These are phyloP conservation scores for Candida railenensis DNA, from an alignment of 805 yeast genomes.

Conservation along the genomic window DNA sequence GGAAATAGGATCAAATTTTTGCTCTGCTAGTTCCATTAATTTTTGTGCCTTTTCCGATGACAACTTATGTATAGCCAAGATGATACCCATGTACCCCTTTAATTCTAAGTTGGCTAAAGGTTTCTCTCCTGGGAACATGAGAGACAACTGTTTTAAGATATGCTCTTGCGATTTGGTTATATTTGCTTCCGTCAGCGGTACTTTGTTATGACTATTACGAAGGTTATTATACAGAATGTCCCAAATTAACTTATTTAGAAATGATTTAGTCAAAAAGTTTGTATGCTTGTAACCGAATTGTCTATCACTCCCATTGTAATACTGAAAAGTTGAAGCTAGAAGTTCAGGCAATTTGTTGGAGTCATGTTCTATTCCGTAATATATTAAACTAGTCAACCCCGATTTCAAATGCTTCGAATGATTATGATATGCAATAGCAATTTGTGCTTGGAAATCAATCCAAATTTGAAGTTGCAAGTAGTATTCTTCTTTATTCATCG, in stretches of 20 bases:
- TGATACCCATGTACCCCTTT: constrained; percentile 37
- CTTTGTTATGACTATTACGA: not conserved
- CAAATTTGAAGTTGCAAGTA: constrained; percentile 37
- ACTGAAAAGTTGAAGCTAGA: constrained; percentile 16
- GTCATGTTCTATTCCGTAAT: constrained; percentile 25
- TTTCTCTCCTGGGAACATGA: constrained; percentile 3
- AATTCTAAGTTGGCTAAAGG: constrained; percentile 21
- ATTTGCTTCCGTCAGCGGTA: constrained; percentile 5
- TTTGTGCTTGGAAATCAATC: constrained; percentile 22
- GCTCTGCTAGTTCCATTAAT: constrained; percentile 26
- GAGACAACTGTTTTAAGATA: constrained; percentile 18
- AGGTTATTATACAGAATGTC: constrained; percentile 11
- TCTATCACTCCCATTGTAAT: constrained; percentile 16
- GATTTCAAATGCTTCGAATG: constrained; percentile 17
- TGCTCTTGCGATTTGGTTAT: constrained; percentile 29
- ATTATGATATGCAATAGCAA: constrained; percentile 20
- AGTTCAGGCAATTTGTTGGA: constrained; percentile 18
- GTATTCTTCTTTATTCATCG: constrained; percentile 28
- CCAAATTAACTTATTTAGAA: constrained; percentile 27
- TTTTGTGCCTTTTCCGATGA: constrained; percentile 24
- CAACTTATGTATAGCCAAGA: constrained; percentile 23
- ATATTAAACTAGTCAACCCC: constrained; percentile 26
- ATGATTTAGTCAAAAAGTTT: constrained; percentile 16
- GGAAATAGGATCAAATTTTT: constrained; percentile 15
- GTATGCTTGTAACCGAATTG: not conserved